Base-by-base conservation (phyloP, 2,329 filamentous ascomycete genomes). In the Xylaria sp. region DNA sequence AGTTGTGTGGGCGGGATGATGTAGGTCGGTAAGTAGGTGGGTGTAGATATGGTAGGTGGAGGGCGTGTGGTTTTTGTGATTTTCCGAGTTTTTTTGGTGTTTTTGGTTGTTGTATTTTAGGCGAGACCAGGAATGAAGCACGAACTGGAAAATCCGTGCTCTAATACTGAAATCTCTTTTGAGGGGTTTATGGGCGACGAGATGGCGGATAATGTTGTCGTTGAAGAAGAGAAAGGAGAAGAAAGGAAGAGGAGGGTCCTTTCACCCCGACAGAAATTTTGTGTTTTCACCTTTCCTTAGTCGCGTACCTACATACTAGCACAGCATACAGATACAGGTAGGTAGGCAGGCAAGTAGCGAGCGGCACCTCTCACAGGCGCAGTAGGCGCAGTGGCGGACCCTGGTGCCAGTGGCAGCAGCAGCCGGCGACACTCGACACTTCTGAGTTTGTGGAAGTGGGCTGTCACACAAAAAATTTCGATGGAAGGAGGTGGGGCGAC, bases 71-170 rank as follows among this genome's bases (percentile, higher is more conserved):
- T 77, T 81, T 84, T 84, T 87, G 83, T 83, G 78, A 80, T 80
- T 82, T 88, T 89, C 87, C 85, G 82, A 80, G 76, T 88, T 89
- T 89, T 89, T 89, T 88, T 85, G 81, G 78, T 82, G 81, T 81
- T 82, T 86, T 81, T 80, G 76, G 73, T 81, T 81, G 79, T 76
- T 79, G 83, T 83, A 82, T 81, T 81, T 81, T 84, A 84, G 66
- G 83, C 82, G 84, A 87, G 86, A 85, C 86, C 86, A 89, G 85
- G 87, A 84, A 86, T 83, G 80, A 82, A 85, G 85, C 83, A 86
- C 85, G 84, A 85, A 72, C 76, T 68, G 50, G 34, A 61, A 72
- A 80, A 82, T 84, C 82, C 85, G 86, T 84, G 86, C 86, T 86
- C 76, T 73, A 76, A 75, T 77, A 79, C 63, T 81, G 81, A 79